Evolutionary conservation across 2,329 filamentous ascomycete genomes (phyloP).

Genomic region (Metarhizium album): DNA sequence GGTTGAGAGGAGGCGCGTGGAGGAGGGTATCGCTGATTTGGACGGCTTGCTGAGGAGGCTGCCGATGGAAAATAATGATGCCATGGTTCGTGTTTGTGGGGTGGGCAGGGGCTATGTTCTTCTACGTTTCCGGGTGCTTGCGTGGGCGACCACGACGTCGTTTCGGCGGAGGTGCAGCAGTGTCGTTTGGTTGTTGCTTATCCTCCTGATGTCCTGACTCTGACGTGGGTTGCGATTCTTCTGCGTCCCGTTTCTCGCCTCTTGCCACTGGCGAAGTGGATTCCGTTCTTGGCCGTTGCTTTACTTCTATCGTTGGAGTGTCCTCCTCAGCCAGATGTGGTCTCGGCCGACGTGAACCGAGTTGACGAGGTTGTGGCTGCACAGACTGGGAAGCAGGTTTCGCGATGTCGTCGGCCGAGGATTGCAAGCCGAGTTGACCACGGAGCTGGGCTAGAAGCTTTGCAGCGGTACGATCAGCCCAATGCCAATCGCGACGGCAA

Average conservation of each 20-base stretch:
- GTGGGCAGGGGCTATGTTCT: background rate
- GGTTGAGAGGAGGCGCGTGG: slow-evolving; percentile 19
- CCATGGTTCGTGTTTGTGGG: slow-evolving; percentile 12
- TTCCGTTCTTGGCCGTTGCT: background rate
- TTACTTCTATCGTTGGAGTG: background rate
- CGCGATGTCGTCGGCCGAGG: background rate
- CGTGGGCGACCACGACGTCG: background rate
- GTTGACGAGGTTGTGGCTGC: no score
- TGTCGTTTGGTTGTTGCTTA: background rate
- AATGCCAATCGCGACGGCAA: background rate
- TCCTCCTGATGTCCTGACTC: no score
- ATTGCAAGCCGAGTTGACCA: background rate
- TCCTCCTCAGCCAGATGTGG: background rate
- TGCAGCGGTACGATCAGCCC: background rate
- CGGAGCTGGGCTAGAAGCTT: background rate
- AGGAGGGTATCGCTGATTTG: slow-evolving; percentile 3
- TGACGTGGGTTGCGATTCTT: background rate
- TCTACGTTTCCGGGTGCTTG: slow-evolving; percentile 1
- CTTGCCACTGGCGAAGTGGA: background rate
- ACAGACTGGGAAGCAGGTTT: background rate
- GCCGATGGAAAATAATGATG: slow-evolving; percentile 18
- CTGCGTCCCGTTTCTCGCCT: background rate
- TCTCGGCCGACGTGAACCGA: background rate
- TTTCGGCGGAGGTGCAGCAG: background rate
- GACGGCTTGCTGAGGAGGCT: slow-evolving; percentile 19